These are phyloP conservation scores for Cladorrhinum sp. DNA, from an alignment of 2,329 filamentous ascomycete species.

Conservation along the genomic window DNA sequence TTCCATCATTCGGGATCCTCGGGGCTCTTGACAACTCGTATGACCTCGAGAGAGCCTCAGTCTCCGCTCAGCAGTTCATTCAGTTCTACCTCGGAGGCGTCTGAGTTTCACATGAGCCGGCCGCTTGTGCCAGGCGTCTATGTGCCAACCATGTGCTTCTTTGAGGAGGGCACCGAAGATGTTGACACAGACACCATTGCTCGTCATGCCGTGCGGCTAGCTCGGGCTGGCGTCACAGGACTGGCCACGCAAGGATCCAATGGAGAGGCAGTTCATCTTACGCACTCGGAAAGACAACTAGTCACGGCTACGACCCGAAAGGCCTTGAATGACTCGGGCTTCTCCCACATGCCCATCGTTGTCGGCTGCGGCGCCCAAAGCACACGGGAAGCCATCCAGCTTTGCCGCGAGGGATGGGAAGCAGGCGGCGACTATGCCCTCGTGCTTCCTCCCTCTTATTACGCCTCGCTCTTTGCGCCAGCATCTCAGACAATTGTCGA, in stretches of 20 bases:
- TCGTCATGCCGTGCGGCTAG: constrained; percentile 65
- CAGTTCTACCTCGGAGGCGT: constrained; percentile 37
- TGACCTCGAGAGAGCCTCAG: constrained; percentile 31
- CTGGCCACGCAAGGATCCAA: constrained; percentile 78
- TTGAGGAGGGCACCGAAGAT: constrained; percentile 62
- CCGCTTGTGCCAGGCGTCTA: constrained; percentile 57
- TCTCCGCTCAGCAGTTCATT: constrained; percentile 43
- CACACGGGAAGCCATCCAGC: constrained; percentile 67
- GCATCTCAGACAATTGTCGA: constrained; percentile 59
- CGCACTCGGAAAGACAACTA: constrained; percentile 64
- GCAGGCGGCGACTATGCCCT: constrained; percentile 73
- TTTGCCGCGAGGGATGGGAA: constrained; percentile 65
- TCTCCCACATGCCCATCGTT: constrained; percentile 64
- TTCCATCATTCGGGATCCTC: constrained; percentile 35
- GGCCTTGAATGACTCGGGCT: constrained; percentile 66
- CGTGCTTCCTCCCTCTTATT: constrained; percentile 74
- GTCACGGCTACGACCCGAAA: constrained; percentile 68
- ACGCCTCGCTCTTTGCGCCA: constrained; percentile 62
- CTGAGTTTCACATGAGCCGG: constrained; percentile 34
- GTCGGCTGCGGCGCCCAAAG: constrained; percentile 74
- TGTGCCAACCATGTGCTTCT: constrained; percentile 73
- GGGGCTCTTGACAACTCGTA: constrained; percentile 30
- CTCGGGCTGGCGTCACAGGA: constrained; percentile 68
- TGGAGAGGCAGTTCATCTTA: constrained; percentile 77
- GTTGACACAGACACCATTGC: constrained; percentile 62